Percentiles rank a stretch among this genome's conserved stretches.
phyloP scores from a whole-genome alignment of 805 yeast species.

The Sugiyamaella boreocaroliniensis region DNA sequence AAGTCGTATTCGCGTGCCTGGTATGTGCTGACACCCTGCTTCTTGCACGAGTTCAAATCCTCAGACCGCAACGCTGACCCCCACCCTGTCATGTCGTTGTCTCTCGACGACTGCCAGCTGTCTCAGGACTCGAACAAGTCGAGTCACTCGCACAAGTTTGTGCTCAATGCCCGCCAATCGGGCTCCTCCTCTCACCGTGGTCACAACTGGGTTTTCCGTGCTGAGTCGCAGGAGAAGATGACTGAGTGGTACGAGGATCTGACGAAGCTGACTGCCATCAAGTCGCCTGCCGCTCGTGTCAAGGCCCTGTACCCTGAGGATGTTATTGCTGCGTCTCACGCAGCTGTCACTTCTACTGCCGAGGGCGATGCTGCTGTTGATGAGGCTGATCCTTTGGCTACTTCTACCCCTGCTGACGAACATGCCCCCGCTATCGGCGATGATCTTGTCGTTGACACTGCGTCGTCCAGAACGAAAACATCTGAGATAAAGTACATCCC shows the following conservation, averaged over 20 bases:
- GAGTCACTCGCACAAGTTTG: constrained; percentile 50
- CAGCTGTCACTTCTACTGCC: constrained; percentile 1
- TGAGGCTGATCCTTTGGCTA: constrained; percentile 1
- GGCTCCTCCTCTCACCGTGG: constrained; percentile 38
- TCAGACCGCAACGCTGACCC: constrained; percentile 76
- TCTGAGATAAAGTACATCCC: neutral
- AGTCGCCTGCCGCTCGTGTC: constrained; percentile 42
- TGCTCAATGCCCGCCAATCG: constrained; percentile 65
- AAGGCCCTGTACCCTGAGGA: constrained; percentile 1
- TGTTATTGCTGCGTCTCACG: neutral
- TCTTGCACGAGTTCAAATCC: constrained; percentile 83
- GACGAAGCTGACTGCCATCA: constrained; percentile 54
- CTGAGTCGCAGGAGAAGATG: constrained; percentile 76
- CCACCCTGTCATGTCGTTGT: constrained; percentile 73
- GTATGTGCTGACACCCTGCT: constrained; percentile 85
- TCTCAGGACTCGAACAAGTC: constrained; percentile 69
- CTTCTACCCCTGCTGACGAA: constrained; percentile 5
- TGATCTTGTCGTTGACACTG: constrained; percentile 2
- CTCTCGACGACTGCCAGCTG: constrained; percentile 71
- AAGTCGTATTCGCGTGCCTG: constrained; percentile 88
- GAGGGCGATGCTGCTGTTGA: constrained; percentile 7
- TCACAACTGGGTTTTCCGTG: constrained; percentile 92
- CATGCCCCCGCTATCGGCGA: neutral
- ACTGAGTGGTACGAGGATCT: constrained; percentile 80
- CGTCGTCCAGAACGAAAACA: neutral